Evolutionary conservation across 179 eudicot species (phyloP).

Genomic region (Camellia oleifera): DNA sequence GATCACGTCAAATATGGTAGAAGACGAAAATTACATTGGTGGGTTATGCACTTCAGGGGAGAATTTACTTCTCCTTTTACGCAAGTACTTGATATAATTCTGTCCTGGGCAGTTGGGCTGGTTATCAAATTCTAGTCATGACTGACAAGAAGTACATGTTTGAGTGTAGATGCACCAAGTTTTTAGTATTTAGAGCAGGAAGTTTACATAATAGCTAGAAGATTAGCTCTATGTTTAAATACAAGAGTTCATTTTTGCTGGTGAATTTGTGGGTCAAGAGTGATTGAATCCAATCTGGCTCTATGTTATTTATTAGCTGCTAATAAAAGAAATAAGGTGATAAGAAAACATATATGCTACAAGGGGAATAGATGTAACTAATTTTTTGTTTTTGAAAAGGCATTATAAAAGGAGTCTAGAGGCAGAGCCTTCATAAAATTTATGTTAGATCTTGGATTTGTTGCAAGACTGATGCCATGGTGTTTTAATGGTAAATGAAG

Average conservation of each 20-base stretch:
- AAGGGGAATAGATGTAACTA: too few relatives aligned
- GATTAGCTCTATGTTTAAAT: background rate
- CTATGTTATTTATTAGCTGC: background rate
- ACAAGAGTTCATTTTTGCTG: background rate
- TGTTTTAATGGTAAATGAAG: too few relatives aligned
- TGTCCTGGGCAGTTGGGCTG: background rate
- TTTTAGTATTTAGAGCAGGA: background rate
- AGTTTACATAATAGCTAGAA: background rate
- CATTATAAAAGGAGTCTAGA: too few relatives aligned
- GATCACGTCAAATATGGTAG: background rate
- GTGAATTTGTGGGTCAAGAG: background rate
- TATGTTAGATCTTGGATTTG: too few relatives aligned
- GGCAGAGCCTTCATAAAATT: too few relatives aligned
- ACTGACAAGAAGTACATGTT: background rate
- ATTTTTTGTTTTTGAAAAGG: too few relatives aligned
- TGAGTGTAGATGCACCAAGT: background rate
- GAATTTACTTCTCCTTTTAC: background rate
- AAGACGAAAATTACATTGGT: background rate
- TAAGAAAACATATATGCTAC: too few relatives aligned
- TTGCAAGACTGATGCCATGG: too few relatives aligned
- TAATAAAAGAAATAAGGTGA: too few relatives aligned
- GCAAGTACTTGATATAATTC: background rate
- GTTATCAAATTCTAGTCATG: constrained; percentile 2
- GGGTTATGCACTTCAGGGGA: background rate
- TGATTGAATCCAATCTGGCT: background rate